A percentile compares a stretch with the other conserved stretches of the same genome.
Conservation (phyloP, 2,329 filamentous ascomycete species). For the Aschersonia sp. region DNA sequence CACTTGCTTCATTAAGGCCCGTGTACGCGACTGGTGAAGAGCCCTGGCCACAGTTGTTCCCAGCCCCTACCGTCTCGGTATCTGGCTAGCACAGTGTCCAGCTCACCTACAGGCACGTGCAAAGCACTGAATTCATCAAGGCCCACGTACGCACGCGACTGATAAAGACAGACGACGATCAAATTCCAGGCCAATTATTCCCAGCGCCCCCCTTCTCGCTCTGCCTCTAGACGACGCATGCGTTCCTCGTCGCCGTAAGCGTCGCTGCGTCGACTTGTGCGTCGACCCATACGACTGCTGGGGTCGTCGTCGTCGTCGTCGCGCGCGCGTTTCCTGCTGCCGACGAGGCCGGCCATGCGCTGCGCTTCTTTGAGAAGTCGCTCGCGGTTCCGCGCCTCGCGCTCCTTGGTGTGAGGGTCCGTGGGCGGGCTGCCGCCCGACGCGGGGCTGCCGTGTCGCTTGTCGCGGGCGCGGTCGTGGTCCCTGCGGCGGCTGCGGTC, state of each 20-base stretch:
- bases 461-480: constrained; percentile 10
- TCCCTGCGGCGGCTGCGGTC: constrained; percentile 12
- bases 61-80: too few species aligned
- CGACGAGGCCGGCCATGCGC: constrained; percentile 40
- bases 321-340: constrained; percentile 35
- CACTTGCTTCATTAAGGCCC: too few species aligned
- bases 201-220: constrained; percentile 41
- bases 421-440: constrained; percentile 13
- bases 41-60: too few species aligned
- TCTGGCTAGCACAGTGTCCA: too few species aligned
- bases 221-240: constrained; percentile 41
- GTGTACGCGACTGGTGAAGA: too few species aligned
- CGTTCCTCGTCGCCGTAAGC: constrained; percentile 36
- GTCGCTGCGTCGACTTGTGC: constrained; percentile 30
- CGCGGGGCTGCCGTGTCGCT: too few species aligned
- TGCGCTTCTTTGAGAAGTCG: constrained; percentile 55
- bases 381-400: constrained; percentile 51
- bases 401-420: constrained; percentile 56
- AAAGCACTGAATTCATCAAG: too few species aligned
- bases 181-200: constrained; percentile 12
- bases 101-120: too few species aligned
- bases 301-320: constrained; percentile 18
- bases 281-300: constrained; percentile 22
- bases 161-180: too few species aligned
- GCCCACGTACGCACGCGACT: too few species aligned